Evolutionary conservation across 2,329 filamentous ascomycete species (phyloP), one percentile per base, ranked within the genome.

Genomic region (Trichophyton equinum): DNA sequence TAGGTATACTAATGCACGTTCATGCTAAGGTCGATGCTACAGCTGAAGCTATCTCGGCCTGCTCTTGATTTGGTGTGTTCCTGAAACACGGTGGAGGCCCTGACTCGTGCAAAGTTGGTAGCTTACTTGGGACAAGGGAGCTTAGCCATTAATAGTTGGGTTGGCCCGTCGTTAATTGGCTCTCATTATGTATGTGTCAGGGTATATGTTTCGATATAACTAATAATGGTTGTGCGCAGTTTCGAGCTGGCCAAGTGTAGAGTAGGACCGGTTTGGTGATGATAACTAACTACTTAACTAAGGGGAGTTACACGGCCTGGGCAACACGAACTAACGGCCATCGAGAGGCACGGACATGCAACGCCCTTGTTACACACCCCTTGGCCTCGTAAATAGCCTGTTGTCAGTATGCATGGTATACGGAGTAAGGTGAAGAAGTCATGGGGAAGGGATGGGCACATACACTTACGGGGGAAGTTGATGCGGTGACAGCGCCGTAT

Each of bases 41-140:
- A 33, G 49, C 22, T n/a, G 27, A 53, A 53, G 49, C 22, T 33
- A 53, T 53, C 46, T 36, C 46, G 18, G 7, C 6, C 22, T 25
- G 46, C 7, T 22, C 49, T 53, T 53, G 49, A 33, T 53, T 53
- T 53, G 49, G 49, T 53, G 49, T 53, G 49, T 53, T 13, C 49
- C 49, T 53, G 49, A 53, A 53, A 53, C 49, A 8, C 33, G 4
- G 33, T 13, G 33, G 49, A 53, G 49, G 27, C 11, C 22, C 49
- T 33, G 22, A 18, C 49, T 18, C 9, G 49, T 38, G 8, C 13
- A 13, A 53, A 53, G 22, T 5, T 27, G 9, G 27, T 30, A 30
- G 27, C 27, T 30, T 7, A 30, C 27, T 30, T 30, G 27, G 27
- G 27, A n/a, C 22, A 9, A 22, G 18, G 8, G 46, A 51, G 46